Percentiles rank a stretch among this genome's conserved stretches.
Conservation (phyloP, 768 basidiomycete genomes). For the Lactifluus subvellereus region DNA sequence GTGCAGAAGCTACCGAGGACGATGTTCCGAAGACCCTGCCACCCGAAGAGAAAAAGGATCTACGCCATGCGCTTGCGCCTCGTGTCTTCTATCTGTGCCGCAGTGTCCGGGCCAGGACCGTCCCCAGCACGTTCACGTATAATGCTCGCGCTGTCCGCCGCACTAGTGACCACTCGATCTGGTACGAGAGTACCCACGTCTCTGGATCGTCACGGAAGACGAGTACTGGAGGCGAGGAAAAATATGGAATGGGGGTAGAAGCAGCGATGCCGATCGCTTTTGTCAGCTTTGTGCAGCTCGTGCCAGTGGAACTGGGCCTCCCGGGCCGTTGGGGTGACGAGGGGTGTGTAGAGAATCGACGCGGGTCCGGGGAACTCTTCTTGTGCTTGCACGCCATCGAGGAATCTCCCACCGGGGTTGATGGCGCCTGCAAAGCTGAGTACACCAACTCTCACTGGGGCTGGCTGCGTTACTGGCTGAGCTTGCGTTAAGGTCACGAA, state of each 20-base stretch:
- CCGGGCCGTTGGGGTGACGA: constrained; percentile 47
- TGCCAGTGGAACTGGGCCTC: constrained; percentile 66
- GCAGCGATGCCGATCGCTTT: constrained; percentile 39
- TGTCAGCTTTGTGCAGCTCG: constrained; percentile 50
- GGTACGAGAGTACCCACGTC: constrained; percentile 47
- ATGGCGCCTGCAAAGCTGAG: constrained; percentile 76
- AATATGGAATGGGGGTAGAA: constrained; percentile 76
- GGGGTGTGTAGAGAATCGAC: constrained; percentile 61
- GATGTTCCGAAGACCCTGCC: constrained; percentile 49
- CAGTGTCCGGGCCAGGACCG: background rate
- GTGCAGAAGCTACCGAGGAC: constrained; percentile 76
- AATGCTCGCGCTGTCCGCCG: constrained; percentile 68
- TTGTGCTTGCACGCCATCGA: constrained; percentile 66
- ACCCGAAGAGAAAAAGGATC: constrained; percentile 59
- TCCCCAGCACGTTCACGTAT: constrained; percentile 30
- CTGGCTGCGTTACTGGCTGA: constrained; percentile 18
- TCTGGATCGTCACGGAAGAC: constrained; percentile 62
- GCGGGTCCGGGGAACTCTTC: constrained; percentile 77
- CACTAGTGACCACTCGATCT: constrained; percentile 63
- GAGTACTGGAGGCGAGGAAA: constrained; percentile 55
- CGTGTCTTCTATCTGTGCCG: constrained; percentile 39
- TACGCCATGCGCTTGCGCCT: constrained; percentile 73
- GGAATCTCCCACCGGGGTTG: constrained; percentile 72
- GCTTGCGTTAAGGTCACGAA: constrained; percentile 22
- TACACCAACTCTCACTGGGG: constrained; percentile 45